These are phyloP conservation scores for Oligophagozyma castellii DNA, from an alignment of 1,139 yeast genomes.

Conservation along the genomic window DNA sequence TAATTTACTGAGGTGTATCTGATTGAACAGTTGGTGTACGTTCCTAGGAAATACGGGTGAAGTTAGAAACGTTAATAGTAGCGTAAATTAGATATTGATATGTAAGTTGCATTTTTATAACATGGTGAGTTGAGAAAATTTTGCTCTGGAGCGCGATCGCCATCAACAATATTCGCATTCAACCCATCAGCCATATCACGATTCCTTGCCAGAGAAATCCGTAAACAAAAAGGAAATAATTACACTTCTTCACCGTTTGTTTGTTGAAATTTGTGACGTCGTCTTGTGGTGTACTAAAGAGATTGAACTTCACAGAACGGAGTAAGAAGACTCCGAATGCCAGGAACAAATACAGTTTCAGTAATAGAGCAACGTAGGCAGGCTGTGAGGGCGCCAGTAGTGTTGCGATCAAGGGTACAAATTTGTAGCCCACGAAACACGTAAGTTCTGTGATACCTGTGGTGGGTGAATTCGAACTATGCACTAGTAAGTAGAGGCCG, in stretches of 20 bases:
- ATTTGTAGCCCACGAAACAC: constrained; percentile 90
- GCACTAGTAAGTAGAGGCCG: constrained; percentile 43
- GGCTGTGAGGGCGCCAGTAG: constrained; percentile 33
- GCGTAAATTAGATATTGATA: no score
- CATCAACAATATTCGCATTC: no score
- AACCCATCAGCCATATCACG: constrained; percentile 40
- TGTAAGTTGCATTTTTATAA: no score
- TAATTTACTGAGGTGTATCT: no score
- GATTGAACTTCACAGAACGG: constrained; percentile 71
- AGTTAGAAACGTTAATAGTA: no score
- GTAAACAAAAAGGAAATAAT: constrained; percentile 75
- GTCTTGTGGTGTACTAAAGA: constrained; percentile 46
- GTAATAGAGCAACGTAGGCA: constrained; percentile 26
- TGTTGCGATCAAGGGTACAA: constrained; percentile 57
- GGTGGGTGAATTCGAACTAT: constrained; percentile 22
- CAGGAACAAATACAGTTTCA: constrained; percentile 33
- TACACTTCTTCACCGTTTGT: constrained; percentile 66
- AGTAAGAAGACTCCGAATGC: constrained; percentile 60
- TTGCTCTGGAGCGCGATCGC: no score
- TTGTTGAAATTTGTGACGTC: constrained; percentile 43
- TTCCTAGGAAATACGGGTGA: no score
- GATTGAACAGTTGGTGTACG: no score
- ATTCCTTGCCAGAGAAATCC: constrained; percentile 69
- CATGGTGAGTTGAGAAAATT: no score
- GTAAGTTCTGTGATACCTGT: constrained; percentile 62